Base-by-base conservation (phyloP, 78 protist species). In the Carpediemonas membranifera region DNA sequence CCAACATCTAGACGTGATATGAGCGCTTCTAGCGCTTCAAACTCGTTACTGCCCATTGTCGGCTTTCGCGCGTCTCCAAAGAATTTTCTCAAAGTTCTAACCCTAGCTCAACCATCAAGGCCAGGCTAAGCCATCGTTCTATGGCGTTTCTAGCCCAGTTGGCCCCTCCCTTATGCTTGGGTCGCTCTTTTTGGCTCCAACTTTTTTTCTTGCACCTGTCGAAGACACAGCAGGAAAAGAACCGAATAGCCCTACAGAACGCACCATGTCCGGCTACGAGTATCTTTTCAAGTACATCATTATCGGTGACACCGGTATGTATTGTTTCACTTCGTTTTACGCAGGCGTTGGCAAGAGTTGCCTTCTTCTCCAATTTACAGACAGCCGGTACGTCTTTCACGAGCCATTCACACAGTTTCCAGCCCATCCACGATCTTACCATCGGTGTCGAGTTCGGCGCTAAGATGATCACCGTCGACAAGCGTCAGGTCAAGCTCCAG, bases 371-470 rank as follows among this genome's bases (percentile, higher is more conserved):
- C 87, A 80, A 43, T 87, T 87, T 77, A 87, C 91, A 21, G 91
- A 87, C 63, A 11, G 13, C 31, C 18, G 27, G 36, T 62, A 54
- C 5, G 59, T 62, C 39, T 62, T 11, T 25, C 3, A 7, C 44
- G 25, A 59, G 5, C 44, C 30, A 30, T 39, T 65, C 25, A 2
- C 14, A 44, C 25, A 33, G 50, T 14, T 51, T 44, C 28, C 37
- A 43, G 59, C 31, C 41, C 34, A 9, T 56, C n/a, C 41, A 92
- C 14, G 91, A 90, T 71, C 74, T 91, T 18, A 96, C 99, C 11
- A 93, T 96, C 58, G 99, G 99, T 27, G 99, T 93, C 37, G 99
- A 96, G 77, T 93, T 93, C 13, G 59, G 51, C 24, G n/a, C 69
- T 21, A 2, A n/a, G 24, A 50, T 16, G 24, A 18, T 66, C 41